Base-by-base conservation (phyloP, 2,329 filamentous ascomycete genomes). In the Reticulascus tulasneorum region DNA sequence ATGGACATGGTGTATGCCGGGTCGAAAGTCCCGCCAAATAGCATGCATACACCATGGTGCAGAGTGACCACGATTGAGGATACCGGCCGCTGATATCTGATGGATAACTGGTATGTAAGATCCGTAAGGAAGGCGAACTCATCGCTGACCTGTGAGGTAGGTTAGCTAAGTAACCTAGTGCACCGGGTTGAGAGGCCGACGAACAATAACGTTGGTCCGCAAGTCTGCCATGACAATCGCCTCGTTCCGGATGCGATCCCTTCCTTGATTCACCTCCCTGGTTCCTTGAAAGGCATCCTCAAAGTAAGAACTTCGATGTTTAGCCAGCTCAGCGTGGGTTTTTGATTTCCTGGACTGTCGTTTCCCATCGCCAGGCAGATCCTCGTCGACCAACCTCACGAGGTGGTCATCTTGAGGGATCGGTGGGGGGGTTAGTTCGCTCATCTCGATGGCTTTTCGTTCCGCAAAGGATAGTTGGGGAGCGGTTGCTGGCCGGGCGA, bases 1-100 rank as follows among this genome's bases (percentile, higher is more conserved):
- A 95, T 75, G 22, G 78, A 83, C 52, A 94, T 68, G 41, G 82
- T 74, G 54, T 95, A 96, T 15, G 86, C 85, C 4, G 86, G 84
- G 33, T 89, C 83, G 45, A 86, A 84, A 6, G 79, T 81, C 23
- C 82, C 84, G 3, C 78, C 84, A 42, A 91, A 82, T 37, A 87
- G 67, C 48, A 95, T 75, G 52, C 83, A 86, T 11, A 77, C 74
- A 18, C 83, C 81, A 52, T 93, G 86, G 26, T 84, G 75, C n/a
- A 94, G 64, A 3, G 78, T 82, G 29, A 94, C 77, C 53, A 86
- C 77, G 39, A 94, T 80, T 8, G 80, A 84, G 3, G 79, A 77
- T 38, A 86, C 73, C 4, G 86, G 79, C 19, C 86, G 77, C 42
- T 84, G 79, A 55, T 89, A 95, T 29, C 87, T 78, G 41, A 77